A percentile compares a stretch with the other conserved stretches of the same genome.
Conservation (phyloP, 2,329 filamentous ascomycete species). For the Colletotrichum echinochloae region DNA sequence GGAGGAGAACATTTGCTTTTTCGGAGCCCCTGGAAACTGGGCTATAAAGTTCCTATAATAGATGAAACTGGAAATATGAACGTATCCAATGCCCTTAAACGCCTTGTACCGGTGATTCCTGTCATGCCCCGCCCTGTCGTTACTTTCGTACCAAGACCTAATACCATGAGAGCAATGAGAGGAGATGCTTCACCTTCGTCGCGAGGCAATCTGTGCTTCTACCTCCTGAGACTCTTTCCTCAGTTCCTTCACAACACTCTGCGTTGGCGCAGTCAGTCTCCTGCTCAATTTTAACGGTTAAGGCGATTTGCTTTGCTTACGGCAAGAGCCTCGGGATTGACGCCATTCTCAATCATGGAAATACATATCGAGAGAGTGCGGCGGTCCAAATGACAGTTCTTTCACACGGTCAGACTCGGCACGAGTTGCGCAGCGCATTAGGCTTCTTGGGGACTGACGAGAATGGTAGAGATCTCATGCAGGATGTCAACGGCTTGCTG, state of each 20-base stretch:
- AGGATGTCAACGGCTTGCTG: constrained; percentile 87
- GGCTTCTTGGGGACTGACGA: constrained; percentile 68
- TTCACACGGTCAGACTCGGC: constrained; percentile 30
- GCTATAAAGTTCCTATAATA: constrained; percentile 34
- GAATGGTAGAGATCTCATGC: constrained; percentile 86
- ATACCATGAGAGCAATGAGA: too few relatives aligned
- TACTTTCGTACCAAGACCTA: background rate
- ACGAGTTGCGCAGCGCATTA: background rate
- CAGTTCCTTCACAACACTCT: constrained; percentile 72
- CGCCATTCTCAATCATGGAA: constrained; percentile 95
- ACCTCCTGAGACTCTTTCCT: constrained; percentile 66
- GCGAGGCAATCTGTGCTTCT: constrained; percentile 54
- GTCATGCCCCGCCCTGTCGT: constrained; percentile 13
- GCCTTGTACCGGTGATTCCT: constrained; percentile 10
- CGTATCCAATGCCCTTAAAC: constrained; percentile 28
- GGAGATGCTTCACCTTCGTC: constrained; percentile 41
- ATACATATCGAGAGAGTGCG: constrained; percentile 94
- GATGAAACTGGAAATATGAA: constrained; percentile 8
- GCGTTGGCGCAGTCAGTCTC: constrained; percentile 4
- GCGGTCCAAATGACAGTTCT: constrained; percentile 96
- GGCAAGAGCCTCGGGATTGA: constrained; percentile 93
- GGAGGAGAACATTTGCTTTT: constrained; percentile 5
- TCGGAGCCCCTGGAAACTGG: constrained; percentile 26
- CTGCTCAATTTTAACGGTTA: background rate
- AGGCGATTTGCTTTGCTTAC: constrained; percentile 70